Percentiles rank a stretch among this genome's conserved stretches.
These are phyloP conservation scores for Flaveria sonorensis DNA, from an alignment of 129 eudicot species.

Conservation along the genomic window DNA sequence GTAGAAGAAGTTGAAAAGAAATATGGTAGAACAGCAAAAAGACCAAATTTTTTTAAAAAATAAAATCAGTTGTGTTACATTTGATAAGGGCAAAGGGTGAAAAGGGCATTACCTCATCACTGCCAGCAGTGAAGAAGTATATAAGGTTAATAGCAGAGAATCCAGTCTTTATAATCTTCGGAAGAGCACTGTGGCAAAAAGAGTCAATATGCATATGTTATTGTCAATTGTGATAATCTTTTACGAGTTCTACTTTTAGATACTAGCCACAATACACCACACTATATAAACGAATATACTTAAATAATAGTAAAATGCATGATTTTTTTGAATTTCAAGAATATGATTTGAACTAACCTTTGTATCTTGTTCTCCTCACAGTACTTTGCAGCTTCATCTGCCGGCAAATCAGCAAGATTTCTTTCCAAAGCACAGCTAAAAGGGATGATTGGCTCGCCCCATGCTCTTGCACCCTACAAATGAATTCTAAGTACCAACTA, in stretches of 20 bases:
- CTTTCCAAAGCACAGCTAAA: slow-evolving; percentile 90
- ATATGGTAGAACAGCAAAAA: not conserved
- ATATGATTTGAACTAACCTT: slow-evolving; percentile 45
- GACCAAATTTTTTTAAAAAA: not conserved
- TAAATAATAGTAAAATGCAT: slow-evolving; percentile 6
- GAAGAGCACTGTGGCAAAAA: slow-evolving; percentile 66
- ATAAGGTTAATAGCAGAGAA: slow-evolving; percentile 92
- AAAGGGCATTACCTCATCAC: slow-evolving; percentile 71
- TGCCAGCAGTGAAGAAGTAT: slow-evolving; percentile 95
- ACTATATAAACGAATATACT: not conserved
- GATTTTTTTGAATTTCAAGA: not conserved
- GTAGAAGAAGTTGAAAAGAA: not conserved
- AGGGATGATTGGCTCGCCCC: slow-evolving; percentile 93
- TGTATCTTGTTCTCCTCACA: slow-evolving; percentile 88
- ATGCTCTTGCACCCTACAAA: slow-evolving; percentile 96
- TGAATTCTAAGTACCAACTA: not conserved
- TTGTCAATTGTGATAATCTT: not conserved
- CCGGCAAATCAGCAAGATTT: slow-evolving; percentile 84
- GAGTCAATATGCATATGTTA: not conserved
- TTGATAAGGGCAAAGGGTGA: not conserved
- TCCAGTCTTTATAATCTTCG: slow-evolving; percentile 97
- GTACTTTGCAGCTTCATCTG: slow-evolving; percentile 82
- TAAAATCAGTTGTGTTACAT: not conserved
- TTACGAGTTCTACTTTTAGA: not conserved
- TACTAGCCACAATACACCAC: slow-evolving; percentile 4